These are phyloP conservation scores for Sarocladium kiliense DNA, from an alignment of 2,329 filamentous ascomycete species.

Conservation along the genomic window DNA sequence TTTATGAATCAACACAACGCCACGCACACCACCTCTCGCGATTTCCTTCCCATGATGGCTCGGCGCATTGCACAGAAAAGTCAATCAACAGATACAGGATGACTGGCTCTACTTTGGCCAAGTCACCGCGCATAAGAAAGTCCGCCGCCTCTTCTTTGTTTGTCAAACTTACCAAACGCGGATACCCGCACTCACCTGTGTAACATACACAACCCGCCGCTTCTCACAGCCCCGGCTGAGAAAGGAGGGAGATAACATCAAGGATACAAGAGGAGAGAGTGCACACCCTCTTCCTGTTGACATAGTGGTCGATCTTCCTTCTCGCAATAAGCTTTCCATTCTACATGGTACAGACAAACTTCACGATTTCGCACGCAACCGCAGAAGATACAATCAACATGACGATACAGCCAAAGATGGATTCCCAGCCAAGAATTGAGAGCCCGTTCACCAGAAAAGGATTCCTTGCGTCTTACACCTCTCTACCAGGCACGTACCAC, in stretches of 20 bases:
- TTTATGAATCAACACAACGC: not conserved
- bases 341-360: too few relatives aligned
- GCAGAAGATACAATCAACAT: not conserved
- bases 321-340: not conserved
- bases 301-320: not conserved
- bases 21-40: not conserved
- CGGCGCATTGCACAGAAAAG: not conserved
- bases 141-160: not conserved
- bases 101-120: not conserved
- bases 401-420: not conserved
- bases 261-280: not conserved
- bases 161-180: not conserved
- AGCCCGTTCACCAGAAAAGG: not conserved
- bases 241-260: not conserved
- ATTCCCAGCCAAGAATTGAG: too few relatives aligned
- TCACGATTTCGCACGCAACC: too few relatives aligned
- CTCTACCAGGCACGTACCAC: not conserved
- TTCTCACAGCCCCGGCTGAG: constrained; percentile 2
- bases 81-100: not conserved
- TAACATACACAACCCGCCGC: not conserved
- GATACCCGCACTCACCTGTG: not conserved
- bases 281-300: not conserved
- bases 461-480: not conserved
- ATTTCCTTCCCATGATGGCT: not conserved
- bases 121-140: not conserved